Conservation (phyloP, 306 rosid genomes). For the Lablab purpureus region DNA sequence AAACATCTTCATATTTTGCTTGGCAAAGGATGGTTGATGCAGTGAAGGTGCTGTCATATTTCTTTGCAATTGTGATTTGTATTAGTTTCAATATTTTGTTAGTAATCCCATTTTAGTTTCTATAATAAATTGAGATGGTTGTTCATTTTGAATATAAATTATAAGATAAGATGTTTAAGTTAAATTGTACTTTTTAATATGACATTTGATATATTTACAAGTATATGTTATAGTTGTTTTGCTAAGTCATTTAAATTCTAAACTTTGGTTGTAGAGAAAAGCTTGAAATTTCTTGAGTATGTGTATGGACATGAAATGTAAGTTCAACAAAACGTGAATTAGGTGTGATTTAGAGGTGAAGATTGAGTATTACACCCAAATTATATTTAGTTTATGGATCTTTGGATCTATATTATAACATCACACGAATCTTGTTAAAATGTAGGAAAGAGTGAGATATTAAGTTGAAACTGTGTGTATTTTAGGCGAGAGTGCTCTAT, state of each 20-base stretch:
- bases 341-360: constrained; percentile 7
- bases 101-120: constrained; percentile 5
- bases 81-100: constrained; percentile 19
- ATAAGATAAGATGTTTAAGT: constrained; percentile 2
- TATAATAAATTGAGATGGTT: constrained; percentile 6
- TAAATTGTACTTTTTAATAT: constrained; percentile 1
- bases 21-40: constrained; percentile 77
- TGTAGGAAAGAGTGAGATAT: too few species aligned
- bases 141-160: constrained; percentile 19
- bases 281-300: not conserved
- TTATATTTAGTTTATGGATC: not conserved
- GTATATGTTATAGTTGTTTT: constrained; percentile 29
- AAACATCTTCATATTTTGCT: constrained; percentile 54
- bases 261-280: not conserved
- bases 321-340: not conserved
- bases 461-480: too few species aligned
- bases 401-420: not conserved
- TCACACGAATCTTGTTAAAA: not conserved
- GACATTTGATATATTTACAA: not conserved
- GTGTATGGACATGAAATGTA: too few species aligned
- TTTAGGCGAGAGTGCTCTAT: too few species aligned
- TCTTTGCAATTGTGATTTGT: constrained; percentile 28
- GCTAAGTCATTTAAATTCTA: constrained; percentile 16
- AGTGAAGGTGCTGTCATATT: constrained; percentile 67
- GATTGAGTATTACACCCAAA: not conserved